A percentile compares a stretch with the other conserved stretches of the same genome.
Conservation (phyloP, 2,329 filamentous ascomycete species). For the Colletotrichum salicis region DNA sequence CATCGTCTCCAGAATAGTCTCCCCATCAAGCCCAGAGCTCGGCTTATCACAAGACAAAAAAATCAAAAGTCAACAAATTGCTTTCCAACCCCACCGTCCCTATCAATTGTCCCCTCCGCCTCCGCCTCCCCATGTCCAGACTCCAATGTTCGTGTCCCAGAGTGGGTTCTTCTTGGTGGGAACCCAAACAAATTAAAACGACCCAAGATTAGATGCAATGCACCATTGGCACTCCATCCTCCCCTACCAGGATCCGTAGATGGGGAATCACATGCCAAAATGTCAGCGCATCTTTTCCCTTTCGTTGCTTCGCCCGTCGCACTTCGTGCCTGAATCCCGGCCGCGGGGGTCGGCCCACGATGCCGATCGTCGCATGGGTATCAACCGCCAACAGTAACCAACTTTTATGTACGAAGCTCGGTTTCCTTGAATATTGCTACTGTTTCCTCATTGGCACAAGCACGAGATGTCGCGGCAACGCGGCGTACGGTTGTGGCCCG, state of each 20-base stretch:
- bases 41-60: conserved; percentile 11
- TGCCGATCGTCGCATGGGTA: conserved; percentile 25
- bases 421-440: neutral
- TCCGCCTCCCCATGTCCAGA: neutral
- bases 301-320: conserved; percentile 6
- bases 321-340: neutral
- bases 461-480: conserved; percentile 6
- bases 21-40: conserved; percentile 2
- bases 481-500: neutral
- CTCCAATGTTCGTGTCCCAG: neutral
- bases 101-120: neutral
- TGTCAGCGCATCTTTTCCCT: neutral
- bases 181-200: neutral
- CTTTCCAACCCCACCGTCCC: neutral
- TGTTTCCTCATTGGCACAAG: neutral
- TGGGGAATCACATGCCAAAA: conserved; percentile 31
- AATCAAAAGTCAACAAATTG: conserved; percentile 21
- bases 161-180: conserved; percentile 14
- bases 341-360: neutral
- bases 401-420: no score
- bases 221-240: neutral
- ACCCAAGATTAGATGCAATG: conserved; percentile 16
- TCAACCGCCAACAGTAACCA: neutral
- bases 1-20: neutral
- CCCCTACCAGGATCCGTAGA: conserved; percentile 6